A percentile compares a stretch with the other conserved stretches of the same genome.
These are phyloP conservation scores for Prunus padus DNA, from an alignment of 306 rosid species.

Conservation along the genomic window DNA sequence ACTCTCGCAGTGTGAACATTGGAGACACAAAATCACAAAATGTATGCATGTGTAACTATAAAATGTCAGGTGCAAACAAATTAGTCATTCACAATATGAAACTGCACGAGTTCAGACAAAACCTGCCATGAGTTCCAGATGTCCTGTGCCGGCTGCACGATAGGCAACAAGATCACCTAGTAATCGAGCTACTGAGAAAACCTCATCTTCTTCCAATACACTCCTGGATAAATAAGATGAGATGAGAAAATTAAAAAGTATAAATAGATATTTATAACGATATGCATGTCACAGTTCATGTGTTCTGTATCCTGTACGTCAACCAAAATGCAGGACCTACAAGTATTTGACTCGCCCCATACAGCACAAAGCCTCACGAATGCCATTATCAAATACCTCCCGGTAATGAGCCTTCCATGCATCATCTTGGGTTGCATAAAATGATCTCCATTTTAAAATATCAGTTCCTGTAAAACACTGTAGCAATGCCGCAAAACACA, in stretches of 20 bases:
- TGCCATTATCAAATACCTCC: slow-evolving; percentile 79
- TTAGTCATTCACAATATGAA: background rate
- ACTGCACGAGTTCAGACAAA: slow-evolving; percentile 23
- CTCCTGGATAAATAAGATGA: slow-evolving; percentile 39
- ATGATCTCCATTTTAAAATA: slow-evolving; percentile 83
- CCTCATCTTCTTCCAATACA: slow-evolving; percentile 71
- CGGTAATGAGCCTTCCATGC: slow-evolving; percentile 89
- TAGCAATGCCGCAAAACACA: slow-evolving; percentile 45
- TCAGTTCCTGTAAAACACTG: slow-evolving; percentile 74
- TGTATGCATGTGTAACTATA: too few relatives aligned
- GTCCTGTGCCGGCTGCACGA: slow-evolving; percentile 91
- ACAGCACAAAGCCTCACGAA: slow-evolving; percentile 94
- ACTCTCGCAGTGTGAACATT: background rate
- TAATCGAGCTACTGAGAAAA: slow-evolving; percentile 77
- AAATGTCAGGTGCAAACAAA: background rate
- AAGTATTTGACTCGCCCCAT: slow-evolving; percentile 78
- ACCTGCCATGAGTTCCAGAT: slow-evolving; percentile 94
- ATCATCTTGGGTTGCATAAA: slow-evolving; percentile 61
- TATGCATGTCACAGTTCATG: too few relatives aligned
- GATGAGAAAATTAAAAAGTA: slow-evolving; percentile 21
- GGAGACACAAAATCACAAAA: background rate
- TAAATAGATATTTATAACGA: background rate
- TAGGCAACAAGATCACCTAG: slow-evolving; percentile 90
- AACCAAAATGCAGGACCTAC: slow-evolving; percentile 40
- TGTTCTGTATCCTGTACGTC: background rate